These are phyloP conservation scores for Aspergillus biplanus DNA, from an alignment of 495 filamentous ascomycete genomes.

Conservation along the genomic window DNA sequence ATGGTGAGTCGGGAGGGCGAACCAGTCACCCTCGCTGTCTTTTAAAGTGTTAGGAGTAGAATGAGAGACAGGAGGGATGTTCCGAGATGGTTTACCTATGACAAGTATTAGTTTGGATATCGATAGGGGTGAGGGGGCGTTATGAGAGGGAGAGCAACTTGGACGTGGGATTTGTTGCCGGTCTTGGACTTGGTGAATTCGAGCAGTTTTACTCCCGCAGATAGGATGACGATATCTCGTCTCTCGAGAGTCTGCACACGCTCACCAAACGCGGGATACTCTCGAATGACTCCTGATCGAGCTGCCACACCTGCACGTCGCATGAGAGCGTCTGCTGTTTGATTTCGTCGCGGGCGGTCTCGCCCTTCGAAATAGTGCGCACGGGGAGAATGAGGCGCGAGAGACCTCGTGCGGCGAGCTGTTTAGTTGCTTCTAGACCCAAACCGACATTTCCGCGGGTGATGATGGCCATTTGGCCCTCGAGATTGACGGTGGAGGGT, in stretches of 20 bases:
- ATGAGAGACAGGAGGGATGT: constrained; percentile 6
- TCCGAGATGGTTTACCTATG: constrained; percentile 4
- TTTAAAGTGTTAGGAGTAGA: background rate
- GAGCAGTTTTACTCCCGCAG: constrained; percentile 11
- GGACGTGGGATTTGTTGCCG: constrained; percentile 16
- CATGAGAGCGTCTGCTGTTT: background rate
- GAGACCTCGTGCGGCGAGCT: constrained; percentile 4
- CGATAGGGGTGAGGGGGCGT: background rate
- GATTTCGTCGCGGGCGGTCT: constrained; percentile 9
- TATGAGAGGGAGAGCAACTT: background rate
- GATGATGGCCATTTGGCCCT: constrained; percentile 15
- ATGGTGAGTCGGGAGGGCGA: constrained; percentile 8
- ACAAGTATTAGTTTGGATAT: background rate
- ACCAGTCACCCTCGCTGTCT: background rate
- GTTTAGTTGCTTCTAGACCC: constrained; percentile 17
- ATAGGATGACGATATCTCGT: constrained; percentile 16
- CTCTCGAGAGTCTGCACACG: constrained; percentile 1
- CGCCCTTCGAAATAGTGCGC: constrained; percentile 12
- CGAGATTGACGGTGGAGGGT: constrained; percentile 4
- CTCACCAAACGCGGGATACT: constrained; percentile 14
- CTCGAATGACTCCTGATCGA: constrained; percentile 13
- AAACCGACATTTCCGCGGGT: constrained; percentile 18
- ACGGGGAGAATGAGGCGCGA: constrained; percentile 9
- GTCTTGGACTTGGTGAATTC: constrained; percentile 10
- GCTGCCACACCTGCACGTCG: constrained; percentile 8